Evolutionary conservation across 257 asterid genomes (phyloP), one percentile per base, ranked within the genome.

Genomic region (Coffea canephora): DNA sequence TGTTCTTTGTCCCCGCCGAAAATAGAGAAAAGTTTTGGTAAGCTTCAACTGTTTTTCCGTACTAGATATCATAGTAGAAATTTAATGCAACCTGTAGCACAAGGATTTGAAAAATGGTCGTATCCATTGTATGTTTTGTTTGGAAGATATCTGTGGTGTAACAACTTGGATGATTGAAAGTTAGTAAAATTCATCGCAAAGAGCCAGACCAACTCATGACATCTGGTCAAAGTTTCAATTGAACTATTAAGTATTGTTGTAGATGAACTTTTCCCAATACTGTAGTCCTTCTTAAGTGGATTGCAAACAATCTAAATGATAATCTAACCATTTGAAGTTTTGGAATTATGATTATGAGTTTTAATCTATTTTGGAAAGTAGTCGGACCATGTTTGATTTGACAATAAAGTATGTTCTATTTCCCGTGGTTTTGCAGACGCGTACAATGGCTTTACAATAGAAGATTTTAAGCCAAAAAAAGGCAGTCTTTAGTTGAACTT

Each of bases 11-110:
- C 69, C 91, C 91, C 11, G 87, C 90, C 0, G 89, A 88, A 66
- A 88, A 85, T 41, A 79, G 86, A 83, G 91, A 90, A 31, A 88
- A 88, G 62, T 88, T 88, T 46, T 88, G 91, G 91, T 84, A 87
- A 19, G 78, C 15, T 14, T 13, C 12, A 15, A 36, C 25, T 68
- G 6, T 39, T 34, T 14, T 27, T 67, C 7, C 11, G 34, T 65
- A 65, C 39, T 34, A 18, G 25, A 57, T 57, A 19, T 19, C n/a
- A 57, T 19, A 19, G n/a, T 9, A 55, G n/a, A 55, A 55, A 31
- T 16, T 55, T 18, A 3, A 55, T 55, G 62, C 62, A 55, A 55
- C n/a, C 5, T 7, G 62, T 55, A 19, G n/a, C 62, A 15, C 62
- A 55, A 16, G n/a, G n/a, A 55, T 55, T 19, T 55, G n/a, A 55